Evolutionary conservation across 768 basidiomycete genomes (phyloP), one percentile per base, ranked within the genome.

Genomic region (Kwoniella dejecticola): DNA sequence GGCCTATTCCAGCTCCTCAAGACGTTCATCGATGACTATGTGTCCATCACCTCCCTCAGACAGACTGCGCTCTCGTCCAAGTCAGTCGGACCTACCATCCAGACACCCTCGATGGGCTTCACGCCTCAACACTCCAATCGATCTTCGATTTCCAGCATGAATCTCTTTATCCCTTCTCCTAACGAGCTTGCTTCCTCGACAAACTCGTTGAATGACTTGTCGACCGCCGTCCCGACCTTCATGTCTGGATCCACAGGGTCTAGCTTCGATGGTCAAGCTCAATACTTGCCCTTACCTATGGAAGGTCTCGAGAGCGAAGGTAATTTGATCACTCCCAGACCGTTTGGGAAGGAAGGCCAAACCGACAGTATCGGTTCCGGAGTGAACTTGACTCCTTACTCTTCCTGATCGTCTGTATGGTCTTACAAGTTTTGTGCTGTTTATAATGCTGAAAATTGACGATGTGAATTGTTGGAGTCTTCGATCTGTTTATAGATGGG

Each of bases 1-100:
- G 74, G 74, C 1, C 24, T 64, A 4, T 76, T 70, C 54, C 74
- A 73, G 47, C 58, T 76, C 8, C n/a, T 76, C 64, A 76, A 76
- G 45, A 73, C 72, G 17, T 76, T 68, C 67, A 64, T 73, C 31
- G 72, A 76, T 63, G 74, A 76, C 57, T 71, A 60, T 50, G 58
- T 71, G 29, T 45, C 64, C n/a, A 58, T 76, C 50, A 44, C 54
- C 27, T 44, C 56, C 12, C 29, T 70, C 8, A 64, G 71, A 19
- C 64, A 62, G 33, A 61, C 64, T 1, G 63, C 61, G 10, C 48
- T 69, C 6, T 63, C 62, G 8, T 36, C 52, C 23, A n/a, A 42
- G 8, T 41, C 42, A 8, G 57, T 66, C 49, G 52, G 46, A 52
- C 36, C 40, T 8, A 23, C 17, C 24, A 30, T 15, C 12, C 33